Evolutionary conservation across 2,329 filamentous ascomycete genomes (phyloP), one percentile per base, ranked within the genome.

Genomic region (Pseudohalonectria lignicola): DNA sequence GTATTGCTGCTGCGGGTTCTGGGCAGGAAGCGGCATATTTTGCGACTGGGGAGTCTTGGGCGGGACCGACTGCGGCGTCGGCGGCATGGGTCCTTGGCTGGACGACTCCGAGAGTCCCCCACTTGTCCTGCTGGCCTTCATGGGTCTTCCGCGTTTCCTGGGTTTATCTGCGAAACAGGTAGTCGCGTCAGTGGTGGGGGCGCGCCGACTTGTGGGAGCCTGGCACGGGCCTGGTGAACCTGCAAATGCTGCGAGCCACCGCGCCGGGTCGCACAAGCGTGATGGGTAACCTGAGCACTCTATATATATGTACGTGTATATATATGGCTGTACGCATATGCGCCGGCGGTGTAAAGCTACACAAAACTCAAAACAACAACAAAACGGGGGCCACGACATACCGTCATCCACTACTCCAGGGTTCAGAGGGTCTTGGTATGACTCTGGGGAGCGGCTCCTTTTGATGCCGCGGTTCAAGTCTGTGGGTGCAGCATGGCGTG

Each of bases 371-470:
- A 56, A 43, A 49, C 54, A 49, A 51, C 54, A 49, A 53, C 46
- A 47, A 50, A 47, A 41, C 41, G 38, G 39, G 40, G 48, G 49
- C 48, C 53, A 58, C 53, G 53, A 79, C 82, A 66, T 82, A 87
- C 84, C 78, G 71, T 83, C 77, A 65, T 82, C 74, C 67, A 75
- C 68, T 49, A 69, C 69, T 50, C 71, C 72, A 47, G 63, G 63
- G 42, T 59, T 49, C 40, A 62, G 62, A 47, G 65, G 58, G 54
- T 77, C 72, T 58, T 68, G 70, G 62, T 78, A 76, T 42, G 59
- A 64, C 51, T 83, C 76, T 51, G 82, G 82, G 47, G 86, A 88
- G 47, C 82, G 79, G 68, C 76, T 83, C 60, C 86, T 76, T 67
- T 93, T 93, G 51, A 80, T 65, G 50, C 83, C 82, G 58, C 84